These are phyloP conservation scores for Fusarium redolens DNA, from an alignment of 2,329 filamentous ascomycete species.

Conservation along the genomic window DNA sequence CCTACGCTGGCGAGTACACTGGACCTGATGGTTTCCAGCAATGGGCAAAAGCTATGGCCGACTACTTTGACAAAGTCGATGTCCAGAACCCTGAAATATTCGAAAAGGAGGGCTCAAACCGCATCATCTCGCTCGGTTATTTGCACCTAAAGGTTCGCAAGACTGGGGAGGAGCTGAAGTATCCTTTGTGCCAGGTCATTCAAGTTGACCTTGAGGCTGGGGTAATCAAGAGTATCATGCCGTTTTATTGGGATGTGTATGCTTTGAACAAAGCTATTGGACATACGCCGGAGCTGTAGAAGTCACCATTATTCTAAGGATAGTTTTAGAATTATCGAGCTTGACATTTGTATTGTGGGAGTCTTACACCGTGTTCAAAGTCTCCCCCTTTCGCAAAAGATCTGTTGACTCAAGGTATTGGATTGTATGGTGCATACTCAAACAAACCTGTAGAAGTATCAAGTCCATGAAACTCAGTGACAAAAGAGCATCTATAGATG, in stretches of 20 bases:
- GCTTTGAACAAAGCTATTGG: slow-evolving; percentile 38
- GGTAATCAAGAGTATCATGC: slow-evolving; percentile 45
- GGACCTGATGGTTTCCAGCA: slow-evolving; percentile 48
- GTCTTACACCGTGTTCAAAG: neutral
- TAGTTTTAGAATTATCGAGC: neutral
- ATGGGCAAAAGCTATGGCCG: slow-evolving; percentile 48
- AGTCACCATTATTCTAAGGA: neutral
- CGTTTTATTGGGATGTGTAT: slow-evolving; percentile 53
- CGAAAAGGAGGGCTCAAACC: slow-evolving; percentile 44
- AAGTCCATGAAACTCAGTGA: neutral
- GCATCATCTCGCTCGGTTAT: slow-evolving; percentile 44
- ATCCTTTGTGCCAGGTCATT: slow-evolving; percentile 47
- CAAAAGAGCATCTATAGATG: neutral
- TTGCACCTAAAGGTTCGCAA: slow-evolving; percentile 46
- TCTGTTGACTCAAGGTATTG: neutral
- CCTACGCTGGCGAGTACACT: slow-evolving; percentile 48
- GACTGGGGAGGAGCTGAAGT: slow-evolving; percentile 46
- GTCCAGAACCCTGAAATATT: slow-evolving; percentile 49
- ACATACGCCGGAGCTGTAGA: slow-evolving; percentile 12
- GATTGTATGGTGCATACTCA: no score
- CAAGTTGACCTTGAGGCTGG: slow-evolving; percentile 49
- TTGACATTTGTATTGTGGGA: neutral
- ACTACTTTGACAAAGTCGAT: slow-evolving; percentile 44
- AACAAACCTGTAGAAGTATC: no score
- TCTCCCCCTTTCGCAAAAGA: neutral